These are phyloP conservation scores for Pythium volutum DNA, from an alignment of 352 stramenopile genomes.

Conservation along the genomic window DNA sequence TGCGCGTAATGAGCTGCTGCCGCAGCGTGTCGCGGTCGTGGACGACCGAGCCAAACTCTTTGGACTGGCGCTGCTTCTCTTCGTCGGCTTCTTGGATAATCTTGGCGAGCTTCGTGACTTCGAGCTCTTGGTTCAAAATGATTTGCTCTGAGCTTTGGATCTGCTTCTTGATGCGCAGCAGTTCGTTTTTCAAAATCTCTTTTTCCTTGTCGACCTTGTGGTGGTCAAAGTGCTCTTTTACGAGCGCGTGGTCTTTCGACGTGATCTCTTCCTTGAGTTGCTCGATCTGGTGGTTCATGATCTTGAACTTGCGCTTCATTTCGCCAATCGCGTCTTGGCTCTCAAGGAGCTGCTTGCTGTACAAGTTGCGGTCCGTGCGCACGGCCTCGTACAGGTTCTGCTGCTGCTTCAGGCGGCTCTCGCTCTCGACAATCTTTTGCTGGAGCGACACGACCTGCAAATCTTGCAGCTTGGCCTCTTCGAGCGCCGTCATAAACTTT, in stretches of 20 bases:
- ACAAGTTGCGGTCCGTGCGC: conserved; percentile 92
- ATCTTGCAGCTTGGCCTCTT: conserved; percentile 79
- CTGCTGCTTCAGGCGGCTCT: conserved; percentile 93
- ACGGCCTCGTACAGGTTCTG: conserved; percentile 95
- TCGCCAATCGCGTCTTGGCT: conserved; percentile 94
- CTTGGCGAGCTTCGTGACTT: conserved; percentile 73
- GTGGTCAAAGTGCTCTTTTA: conserved; percentile 93
- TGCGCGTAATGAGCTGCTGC: conserved; percentile 85
- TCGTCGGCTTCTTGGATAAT: conserved; percentile 92
- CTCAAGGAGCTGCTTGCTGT: conserved; percentile 96
- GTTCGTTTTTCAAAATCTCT: conserved; percentile 87
- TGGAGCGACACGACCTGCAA: conserved; percentile 68
- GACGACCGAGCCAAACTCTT: conserved; percentile 83
- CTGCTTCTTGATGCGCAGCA: conserved; percentile 45
- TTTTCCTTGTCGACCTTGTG: conserved; percentile 94
- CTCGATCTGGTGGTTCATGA: conserved; percentile 95
- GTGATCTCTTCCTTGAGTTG: conserved; percentile 97
- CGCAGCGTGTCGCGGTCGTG: conserved; percentile 84
- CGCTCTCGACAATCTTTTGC: conserved; percentile 74
- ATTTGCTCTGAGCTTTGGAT: conserved; percentile 64
- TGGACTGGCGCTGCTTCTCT: conserved; percentile 83
- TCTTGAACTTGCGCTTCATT: conserved; percentile 97
- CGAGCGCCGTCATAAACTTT: conserved; percentile 80
- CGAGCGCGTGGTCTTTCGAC: conserved; percentile 87
- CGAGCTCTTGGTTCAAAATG: conserved; percentile 82